These are phyloP conservation scores for Boletus coccyginus DNA, from an alignment of 768 basidiomycete species.

Conservation along the genomic window DNA sequence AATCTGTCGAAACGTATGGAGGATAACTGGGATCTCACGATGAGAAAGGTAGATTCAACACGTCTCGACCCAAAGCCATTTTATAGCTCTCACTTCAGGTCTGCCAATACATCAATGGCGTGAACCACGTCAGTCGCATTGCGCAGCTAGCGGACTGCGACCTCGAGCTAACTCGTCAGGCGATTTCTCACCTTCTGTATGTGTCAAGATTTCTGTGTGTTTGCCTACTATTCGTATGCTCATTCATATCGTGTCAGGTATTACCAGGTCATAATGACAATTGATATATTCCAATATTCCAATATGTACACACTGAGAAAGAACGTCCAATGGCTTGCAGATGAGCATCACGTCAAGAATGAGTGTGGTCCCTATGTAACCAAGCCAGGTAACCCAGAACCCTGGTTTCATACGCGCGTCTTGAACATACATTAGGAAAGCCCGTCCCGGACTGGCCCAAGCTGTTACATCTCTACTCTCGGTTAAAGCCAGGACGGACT, in stretches of 20 bases:
- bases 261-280: conserved; percentile 94
- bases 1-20: conserved; percentile 78
- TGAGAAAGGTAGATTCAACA: conserved; percentile 64
- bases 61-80: not conserved
- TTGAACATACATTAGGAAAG: conserved; percentile 38
- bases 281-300: conserved; percentile 97
- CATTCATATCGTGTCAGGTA: conserved; percentile 50
- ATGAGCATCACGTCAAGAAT: conserved; percentile 76
- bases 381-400: conserved; percentile 50
- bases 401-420: not conserved
- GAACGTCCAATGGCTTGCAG: conserved; percentile 83
- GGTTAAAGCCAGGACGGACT: conserved; percentile 78
- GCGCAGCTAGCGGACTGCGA: conserved; percentile 91
- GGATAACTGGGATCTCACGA: conserved; percentile 95
- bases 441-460: conserved; percentile 82
- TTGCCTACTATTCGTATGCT: not conserved
- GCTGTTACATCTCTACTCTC: conserved; percentile 82
- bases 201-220: conserved; percentile 21
- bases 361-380: conserved; percentile 95
- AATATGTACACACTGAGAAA: conserved; percentile 95
- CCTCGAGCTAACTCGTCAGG: conserved; percentile 73
- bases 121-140: conserved; percentile 87
- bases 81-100: conserved; percentile 39
- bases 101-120: conserved; percentile 81
- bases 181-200: conserved; percentile 90